These are phyloP conservation scores for Mucuna pruriens DNA, from an alignment of 306 rosid genomes.

Conservation along the genomic window DNA sequence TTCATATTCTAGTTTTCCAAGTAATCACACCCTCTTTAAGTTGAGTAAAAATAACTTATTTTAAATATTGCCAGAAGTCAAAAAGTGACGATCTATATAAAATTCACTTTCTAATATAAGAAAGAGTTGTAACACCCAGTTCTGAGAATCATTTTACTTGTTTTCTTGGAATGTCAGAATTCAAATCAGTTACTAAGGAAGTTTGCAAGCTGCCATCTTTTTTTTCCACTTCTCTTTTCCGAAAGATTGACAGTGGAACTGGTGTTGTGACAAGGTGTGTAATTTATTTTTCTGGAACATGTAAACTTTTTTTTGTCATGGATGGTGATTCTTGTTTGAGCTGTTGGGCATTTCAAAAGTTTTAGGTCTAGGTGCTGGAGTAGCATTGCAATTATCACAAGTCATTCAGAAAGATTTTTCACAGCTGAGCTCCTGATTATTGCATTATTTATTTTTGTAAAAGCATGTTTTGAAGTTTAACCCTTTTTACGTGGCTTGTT, in stretches of 20 bases:
- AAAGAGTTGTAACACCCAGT: slow-evolving; percentile 26
- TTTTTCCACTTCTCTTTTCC: slow-evolving; percentile 80
- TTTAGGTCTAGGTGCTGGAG: slow-evolving; percentile 32
- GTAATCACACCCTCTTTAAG: slow-evolving; percentile 17
- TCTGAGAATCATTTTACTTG: slow-evolving; percentile 45
- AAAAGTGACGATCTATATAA: slow-evolving; percentile 8
- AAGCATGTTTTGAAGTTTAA: not conserved
- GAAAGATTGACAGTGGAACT: slow-evolving; percentile 81
- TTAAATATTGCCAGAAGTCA: slow-evolving; percentile 17
- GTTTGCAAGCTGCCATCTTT: slow-evolving; percentile 99
- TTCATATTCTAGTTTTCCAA: slow-evolving; percentile 24
- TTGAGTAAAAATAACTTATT: slow-evolving; percentile 20
- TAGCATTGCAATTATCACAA: slow-evolving; percentile 29
- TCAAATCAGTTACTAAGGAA: slow-evolving; percentile 83
- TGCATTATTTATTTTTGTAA: slow-evolving; percentile 22
- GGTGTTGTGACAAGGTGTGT: slow-evolving; percentile 86
- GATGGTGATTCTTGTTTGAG: slow-evolving; percentile 37
- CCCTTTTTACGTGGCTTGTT: slow-evolving; percentile 37
- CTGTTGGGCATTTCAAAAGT: slow-evolving; percentile 23
- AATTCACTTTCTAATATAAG: slow-evolving; percentile 19
- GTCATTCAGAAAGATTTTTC: slow-evolving; percentile 10
- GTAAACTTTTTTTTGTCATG: slow-evolving; percentile 23
- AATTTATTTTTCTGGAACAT: slow-evolving; percentile 20
- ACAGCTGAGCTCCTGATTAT: not conserved
- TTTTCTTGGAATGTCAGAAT: slow-evolving; percentile 67